These are phyloP conservation scores for Xylaria palmicola DNA, from an alignment of 495 filamentous ascomycete species.

Conservation along the genomic window DNA sequence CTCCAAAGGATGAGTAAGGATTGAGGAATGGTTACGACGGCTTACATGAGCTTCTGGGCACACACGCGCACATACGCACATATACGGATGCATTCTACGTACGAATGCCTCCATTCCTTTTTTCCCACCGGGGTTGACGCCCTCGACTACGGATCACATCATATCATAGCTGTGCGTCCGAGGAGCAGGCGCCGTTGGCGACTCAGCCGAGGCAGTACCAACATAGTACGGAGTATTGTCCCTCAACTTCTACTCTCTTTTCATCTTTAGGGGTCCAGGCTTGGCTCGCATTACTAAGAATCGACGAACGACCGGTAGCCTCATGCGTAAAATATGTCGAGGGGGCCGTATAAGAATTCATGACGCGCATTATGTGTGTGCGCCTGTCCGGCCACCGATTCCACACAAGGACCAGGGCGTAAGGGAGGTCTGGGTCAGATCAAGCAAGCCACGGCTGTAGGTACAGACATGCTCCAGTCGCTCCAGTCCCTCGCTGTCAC, in stretches of 20 bases:
- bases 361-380: too few species aligned
- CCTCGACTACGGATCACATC: neutral
- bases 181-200: neutral
- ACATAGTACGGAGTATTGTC: too few species aligned
- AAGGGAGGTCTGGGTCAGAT: conserved; percentile 4
- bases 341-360: too few species aligned
- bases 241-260: too few species aligned
- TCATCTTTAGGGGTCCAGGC: neutral
- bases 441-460: conserved; percentile 11
- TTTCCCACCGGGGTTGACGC: neutral
- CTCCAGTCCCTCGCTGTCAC: neutral
- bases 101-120: neutral
- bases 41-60: neutral
- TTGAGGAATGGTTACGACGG: neutral
- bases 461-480: neutral
- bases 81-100: too few species aligned
- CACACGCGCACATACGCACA: too few species aligned
- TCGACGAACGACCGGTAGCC: neutral
- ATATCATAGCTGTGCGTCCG: neutral
- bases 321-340: conserved; percentile 4
- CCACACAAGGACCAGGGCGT: neutral
- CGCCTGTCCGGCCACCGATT: neutral
- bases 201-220: conserved; percentile 6
- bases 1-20: conserved; percentile 9
- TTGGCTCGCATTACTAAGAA: conserved; percentile 8